Evolutionary conservation across 345 rosid species (phyloP).

Genomic region (Alliaria petiolata): DNA sequence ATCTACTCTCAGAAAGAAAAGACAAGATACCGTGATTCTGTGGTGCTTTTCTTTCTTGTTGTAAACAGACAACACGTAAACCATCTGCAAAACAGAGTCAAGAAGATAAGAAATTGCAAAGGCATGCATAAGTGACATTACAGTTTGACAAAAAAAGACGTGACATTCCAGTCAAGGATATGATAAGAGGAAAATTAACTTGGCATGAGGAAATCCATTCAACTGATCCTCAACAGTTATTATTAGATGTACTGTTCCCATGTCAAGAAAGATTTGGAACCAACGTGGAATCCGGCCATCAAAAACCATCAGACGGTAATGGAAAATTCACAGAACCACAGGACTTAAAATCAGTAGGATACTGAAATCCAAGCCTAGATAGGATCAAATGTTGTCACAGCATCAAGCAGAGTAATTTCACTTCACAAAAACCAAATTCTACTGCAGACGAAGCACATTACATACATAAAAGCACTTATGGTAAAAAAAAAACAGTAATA

Average conservation of each 20-base stretch:
- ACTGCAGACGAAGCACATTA: conserved; percentile 1
- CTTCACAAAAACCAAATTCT: neutral
- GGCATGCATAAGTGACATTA: neutral
- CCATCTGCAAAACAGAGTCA: conserved; percentile 65
- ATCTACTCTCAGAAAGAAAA: conserved; percentile 7
- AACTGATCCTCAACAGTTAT: neutral
- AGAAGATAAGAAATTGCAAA: neutral
- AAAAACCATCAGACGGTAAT: neutral
- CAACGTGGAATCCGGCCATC: neutral
- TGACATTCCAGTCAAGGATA: neutral
- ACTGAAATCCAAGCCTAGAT: neutral
- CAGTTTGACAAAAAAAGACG: neutral
- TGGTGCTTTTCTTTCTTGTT: conserved; percentile 93
- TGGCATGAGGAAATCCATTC: neutral
- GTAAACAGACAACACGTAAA: conserved; percentile 85
- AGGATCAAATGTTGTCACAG: neutral
- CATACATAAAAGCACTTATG: neutral
- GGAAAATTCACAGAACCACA: neutral
- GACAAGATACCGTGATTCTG: conserved; percentile 67
- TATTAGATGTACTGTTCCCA: neutral
- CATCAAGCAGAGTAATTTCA: neutral
- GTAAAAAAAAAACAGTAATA: neutral
- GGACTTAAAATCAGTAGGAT: neutral
- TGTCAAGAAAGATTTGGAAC: neutral
- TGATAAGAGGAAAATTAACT: neutral